Conservation (phyloP, 2,329 filamentous ascomycete species). For the Sclerotinia glacialis region DNA sequence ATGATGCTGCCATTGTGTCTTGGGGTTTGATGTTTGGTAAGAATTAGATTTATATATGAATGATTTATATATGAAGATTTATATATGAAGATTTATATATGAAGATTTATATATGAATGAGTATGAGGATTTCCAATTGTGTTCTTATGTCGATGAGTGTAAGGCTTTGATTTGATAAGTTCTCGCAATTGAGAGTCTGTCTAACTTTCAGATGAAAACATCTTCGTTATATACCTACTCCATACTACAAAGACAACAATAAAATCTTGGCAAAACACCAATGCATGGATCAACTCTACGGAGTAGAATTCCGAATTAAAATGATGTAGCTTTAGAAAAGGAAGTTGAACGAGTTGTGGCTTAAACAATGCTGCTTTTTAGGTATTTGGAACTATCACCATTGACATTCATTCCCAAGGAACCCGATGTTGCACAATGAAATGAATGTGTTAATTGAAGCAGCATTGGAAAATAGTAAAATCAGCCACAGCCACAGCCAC, state of each 20-base stretch:
- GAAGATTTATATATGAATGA: too few relatives aligned
- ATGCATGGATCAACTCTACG: not conserved
- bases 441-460: not conserved
- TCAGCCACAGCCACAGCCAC: slow-evolving; percentile 8
- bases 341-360: not conserved
- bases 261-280: not conserved
- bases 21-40: not conserved
- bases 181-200: not conserved
- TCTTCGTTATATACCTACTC: not conserved
- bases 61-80: too few relatives aligned
- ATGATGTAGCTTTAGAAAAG: not conserved
- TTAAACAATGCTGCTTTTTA: not conserved
- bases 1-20: slow-evolving; percentile 18
- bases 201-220: not conserved
- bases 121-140: too few relatives aligned
- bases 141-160: not conserved
- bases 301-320: not conserved
- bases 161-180: not conserved
- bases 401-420: too few relatives aligned
- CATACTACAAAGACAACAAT: not conserved
- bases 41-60: not conserved
- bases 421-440: too few relatives aligned
- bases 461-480: not conserved
- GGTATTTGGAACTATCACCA: not conserved
- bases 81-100: too few relatives aligned